Percentiles rank a stretch among this genome's conserved stretches.
These are phyloP conservation scores for Zymoseptoria passerinii DNA, from an alignment of 2,329 filamentous ascomycete genomes.

Conservation along the genomic window DNA sequence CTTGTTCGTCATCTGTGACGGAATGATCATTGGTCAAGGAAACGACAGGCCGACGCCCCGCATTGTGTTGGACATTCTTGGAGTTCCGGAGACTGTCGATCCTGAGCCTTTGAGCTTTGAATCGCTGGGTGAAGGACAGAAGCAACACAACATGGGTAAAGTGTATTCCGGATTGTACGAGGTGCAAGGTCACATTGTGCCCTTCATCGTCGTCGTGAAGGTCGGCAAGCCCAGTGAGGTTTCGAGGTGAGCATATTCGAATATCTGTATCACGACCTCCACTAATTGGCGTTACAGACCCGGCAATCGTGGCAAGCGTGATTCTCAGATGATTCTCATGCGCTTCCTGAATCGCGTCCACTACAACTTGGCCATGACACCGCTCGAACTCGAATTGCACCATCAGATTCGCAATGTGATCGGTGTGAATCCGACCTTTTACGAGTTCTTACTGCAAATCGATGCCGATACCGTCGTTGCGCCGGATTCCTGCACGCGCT, in stretches of 20 bases:
- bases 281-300: constrained; percentile 41
- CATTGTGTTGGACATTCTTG: constrained; percentile 94
- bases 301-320: constrained; percentile 97
- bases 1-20: constrained; percentile 84
- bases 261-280: not conserved
- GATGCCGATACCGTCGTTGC: constrained; percentile 95
- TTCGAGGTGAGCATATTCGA: constrained; percentile 31
- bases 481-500: constrained; percentile 78
- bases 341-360: constrained; percentile 98
- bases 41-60: constrained; percentile 93
- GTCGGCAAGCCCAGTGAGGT: constrained; percentile 79
- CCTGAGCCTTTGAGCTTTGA: constrained; percentile 96
- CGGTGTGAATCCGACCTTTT: constrained; percentile 95
- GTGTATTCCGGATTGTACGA: constrained; percentile 97
- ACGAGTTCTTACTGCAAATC: constrained; percentile 93
- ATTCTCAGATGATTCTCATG: constrained; percentile 98
- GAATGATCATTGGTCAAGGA: constrained; percentile 98
- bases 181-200: constrained; percentile 94
- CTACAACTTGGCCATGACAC: constrained; percentile 94
- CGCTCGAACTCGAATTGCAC: constrained; percentile 94
- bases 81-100: constrained; percentile 86
- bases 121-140: constrained; percentile 86
- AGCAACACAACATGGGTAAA: constrained; percentile 99
- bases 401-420: constrained; percentile 99
- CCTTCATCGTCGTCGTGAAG: constrained; percentile 94